Conservation (phyloP, 116 monocot genomes). For the Trichopus zeylanicus region DNA sequence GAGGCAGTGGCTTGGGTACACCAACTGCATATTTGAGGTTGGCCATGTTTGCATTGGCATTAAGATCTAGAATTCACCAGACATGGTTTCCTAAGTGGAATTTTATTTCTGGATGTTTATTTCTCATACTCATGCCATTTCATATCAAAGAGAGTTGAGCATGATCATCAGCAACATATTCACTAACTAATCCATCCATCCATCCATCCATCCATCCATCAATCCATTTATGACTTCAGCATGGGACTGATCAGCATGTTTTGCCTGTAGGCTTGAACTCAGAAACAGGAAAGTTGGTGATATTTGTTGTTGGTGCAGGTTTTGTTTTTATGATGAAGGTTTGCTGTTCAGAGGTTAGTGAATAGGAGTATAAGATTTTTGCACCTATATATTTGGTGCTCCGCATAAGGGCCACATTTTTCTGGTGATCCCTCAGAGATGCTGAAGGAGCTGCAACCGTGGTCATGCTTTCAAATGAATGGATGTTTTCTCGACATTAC, state of each 20-base stretch:
- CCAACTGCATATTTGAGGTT: constrained; percentile 5
- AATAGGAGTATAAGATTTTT: no score
- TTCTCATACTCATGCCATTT: constrained; percentile 23
- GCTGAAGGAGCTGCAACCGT: no score
- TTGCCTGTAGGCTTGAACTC: constrained; percentile 25
- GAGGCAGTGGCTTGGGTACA: neutral
- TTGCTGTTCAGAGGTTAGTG: no score
- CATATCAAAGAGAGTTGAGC: constrained; percentile 7
- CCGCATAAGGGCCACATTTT: no score
- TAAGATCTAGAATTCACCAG: neutral
- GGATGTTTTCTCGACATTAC: no score
- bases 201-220: constrained; percentile 24
- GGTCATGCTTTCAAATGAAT: no score
- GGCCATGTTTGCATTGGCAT: constrained; percentile 13
- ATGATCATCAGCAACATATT: constrained; percentile 6
- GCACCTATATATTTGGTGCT: no score
- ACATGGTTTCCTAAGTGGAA: neutral
- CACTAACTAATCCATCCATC: constrained; percentile 13
- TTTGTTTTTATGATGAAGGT: no score
- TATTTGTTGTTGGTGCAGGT: no score
- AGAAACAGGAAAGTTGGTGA: no score
- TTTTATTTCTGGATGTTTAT: neutral
- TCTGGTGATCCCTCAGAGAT: no score
- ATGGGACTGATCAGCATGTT: constrained; percentile 16
- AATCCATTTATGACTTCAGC: constrained; percentile 6